phyloP scores from a whole-genome alignment of 371 early-diverging fungal genomes.

The Actinomucor elegans region DNA sequence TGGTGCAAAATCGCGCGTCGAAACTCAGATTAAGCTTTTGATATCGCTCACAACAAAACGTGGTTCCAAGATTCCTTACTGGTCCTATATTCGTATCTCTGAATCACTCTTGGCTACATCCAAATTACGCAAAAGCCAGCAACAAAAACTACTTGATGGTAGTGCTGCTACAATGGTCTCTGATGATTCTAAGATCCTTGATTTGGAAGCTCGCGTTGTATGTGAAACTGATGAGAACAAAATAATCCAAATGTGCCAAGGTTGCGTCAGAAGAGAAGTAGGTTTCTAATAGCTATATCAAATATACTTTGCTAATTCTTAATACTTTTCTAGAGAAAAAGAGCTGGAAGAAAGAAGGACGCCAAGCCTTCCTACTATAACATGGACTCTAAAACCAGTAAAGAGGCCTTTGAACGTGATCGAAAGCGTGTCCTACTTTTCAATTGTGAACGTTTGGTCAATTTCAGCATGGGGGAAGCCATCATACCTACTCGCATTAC shows the following conservation, averaged over 20 bases:
- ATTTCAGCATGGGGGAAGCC: constrained; percentile 82
- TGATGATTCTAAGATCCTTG: constrained; percentile 43
- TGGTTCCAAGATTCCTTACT: constrained; percentile 50
- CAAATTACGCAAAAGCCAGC: constrained; percentile 28
- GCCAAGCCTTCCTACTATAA: not conserved
- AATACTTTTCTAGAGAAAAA: constrained; percentile 31
- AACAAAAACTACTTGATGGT: constrained; percentile 13
- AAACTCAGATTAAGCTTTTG: constrained; percentile 74
- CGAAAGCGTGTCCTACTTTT: constrained; percentile 70
- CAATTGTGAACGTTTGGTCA: constrained; percentile 79
- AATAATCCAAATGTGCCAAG: constrained; percentile 73
- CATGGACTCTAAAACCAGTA: constrained; percentile 4
- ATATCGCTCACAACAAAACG: constrained; percentile 53
- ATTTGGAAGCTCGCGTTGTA: constrained; percentile 75
- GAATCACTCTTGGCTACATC: constrained; percentile 55
- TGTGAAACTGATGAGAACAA: constrained; percentile 81
- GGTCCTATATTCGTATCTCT: constrained; percentile 64
- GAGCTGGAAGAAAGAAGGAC: constrained; percentile 45
- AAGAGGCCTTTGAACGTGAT: constrained; percentile 31
- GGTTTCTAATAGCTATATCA: not conserved
- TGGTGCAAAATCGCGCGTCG: constrained; percentile 72
- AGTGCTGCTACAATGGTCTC: constrained; percentile 14
- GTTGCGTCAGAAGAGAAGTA: constrained; percentile 85
- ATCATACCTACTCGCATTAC: constrained; percentile 89
- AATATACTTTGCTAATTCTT: not conserved